Base-by-base conservation (phyloP, 2,329 filamentous ascomycete species). In the Phyllosticta citrichinensis region DNA sequence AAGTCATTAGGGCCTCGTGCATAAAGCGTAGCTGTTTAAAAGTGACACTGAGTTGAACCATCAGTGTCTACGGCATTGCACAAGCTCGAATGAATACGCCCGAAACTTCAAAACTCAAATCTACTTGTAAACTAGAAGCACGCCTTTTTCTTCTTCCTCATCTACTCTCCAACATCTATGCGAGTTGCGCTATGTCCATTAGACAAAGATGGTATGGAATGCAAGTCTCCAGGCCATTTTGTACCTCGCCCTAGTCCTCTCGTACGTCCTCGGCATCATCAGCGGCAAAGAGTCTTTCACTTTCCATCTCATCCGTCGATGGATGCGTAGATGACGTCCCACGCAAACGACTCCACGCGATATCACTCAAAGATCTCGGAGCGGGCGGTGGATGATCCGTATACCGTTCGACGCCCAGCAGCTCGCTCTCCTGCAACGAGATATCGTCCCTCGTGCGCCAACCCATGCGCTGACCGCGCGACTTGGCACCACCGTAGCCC, bases 401-500 rank as follows among this genome's bases (percentile, higher is more conserved):
- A 11, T 52, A 58, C 6, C 51, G 58, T 5, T 52, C 54, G n/a
- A 54, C 30, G 9, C 56, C 52, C 24, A 54, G 33, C n/a, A 64
- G 60, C 11, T 72, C 68, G 47, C 69, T 61, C 19, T 73, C 68
- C 61, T 73, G 68, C 24, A 74, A 62, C 14, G 65, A 61, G 51
- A 71, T 68, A 11, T 67, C 67, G 9, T 66, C 68, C 33, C 68
- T 66, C 55, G 68, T 70, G 14, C 40, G 17, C 51, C 67, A 62
- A 5, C 70, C 70, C 20, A 75, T 57, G 14, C 74, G 70, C 63
- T 76, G 68, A 11, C 68, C 63, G 57, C 66, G 70, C 11, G 72
- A 74, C 62, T 75, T 73, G 10, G 70, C 66, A 11, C 66, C 66
- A 2, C 70, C 73, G 60, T 77, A 76, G 2, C 75, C 75, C n/a